Evolutionary conservation across 2,329 filamentous ascomycete genomes (phyloP).

Genomic region (Arthrobotrys iridis): DNA sequence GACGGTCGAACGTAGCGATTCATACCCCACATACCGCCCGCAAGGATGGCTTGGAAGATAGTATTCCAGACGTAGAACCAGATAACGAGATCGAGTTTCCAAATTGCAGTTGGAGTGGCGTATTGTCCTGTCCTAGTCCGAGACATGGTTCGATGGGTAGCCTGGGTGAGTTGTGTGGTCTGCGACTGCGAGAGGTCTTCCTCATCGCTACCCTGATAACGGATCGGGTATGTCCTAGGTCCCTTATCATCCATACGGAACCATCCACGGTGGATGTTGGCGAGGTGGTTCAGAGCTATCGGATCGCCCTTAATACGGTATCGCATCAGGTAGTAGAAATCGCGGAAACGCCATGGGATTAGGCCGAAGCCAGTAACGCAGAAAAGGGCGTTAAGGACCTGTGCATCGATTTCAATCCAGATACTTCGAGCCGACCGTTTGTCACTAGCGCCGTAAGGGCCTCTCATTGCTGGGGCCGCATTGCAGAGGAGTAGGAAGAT

Average conservation of each 20-base stretch:
- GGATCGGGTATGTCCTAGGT: conserved; percentile 46
- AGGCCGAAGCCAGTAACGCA: conserved; percentile 87
- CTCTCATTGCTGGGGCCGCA: conserved; percentile 68
- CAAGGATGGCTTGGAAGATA: conserved; percentile 76
- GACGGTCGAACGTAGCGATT: conserved; percentile 77
- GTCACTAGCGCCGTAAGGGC: conserved; percentile 72
- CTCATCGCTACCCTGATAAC: conserved; percentile 63
- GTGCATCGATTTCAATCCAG: conserved; percentile 86
- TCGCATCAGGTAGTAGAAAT: conserved; percentile 76
- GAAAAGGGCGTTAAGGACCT: conserved; percentile 85
- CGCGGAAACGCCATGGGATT: conserved; percentile 83
- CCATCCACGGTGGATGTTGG: conserved; percentile 79
- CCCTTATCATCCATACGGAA: conserved; percentile 76
- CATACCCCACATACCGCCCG: conserved; percentile 83
- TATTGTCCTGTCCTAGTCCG: conserved; percentile 69
- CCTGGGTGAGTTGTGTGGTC: conserved; percentile 68
- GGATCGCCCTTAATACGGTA: conserved; percentile 68
- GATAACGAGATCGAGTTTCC: conserved; percentile 82
- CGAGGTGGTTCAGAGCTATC: conserved; percentile 72
- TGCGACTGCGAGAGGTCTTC: conserved; percentile 60
- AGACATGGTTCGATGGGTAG: conserved; percentile 64
- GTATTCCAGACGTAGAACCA: conserved; percentile 84
- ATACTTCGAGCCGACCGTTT: conserved; percentile 79
- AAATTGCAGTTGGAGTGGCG: conserved; percentile 75
- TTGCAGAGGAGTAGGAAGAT: conserved; percentile 84